A percentile compares a stretch with the other conserved stretches of the same genome.
phyloP scores from a whole-genome alignment of 2,329 filamentous ascomycete genomes.

The Diplodia seriata region DNA sequence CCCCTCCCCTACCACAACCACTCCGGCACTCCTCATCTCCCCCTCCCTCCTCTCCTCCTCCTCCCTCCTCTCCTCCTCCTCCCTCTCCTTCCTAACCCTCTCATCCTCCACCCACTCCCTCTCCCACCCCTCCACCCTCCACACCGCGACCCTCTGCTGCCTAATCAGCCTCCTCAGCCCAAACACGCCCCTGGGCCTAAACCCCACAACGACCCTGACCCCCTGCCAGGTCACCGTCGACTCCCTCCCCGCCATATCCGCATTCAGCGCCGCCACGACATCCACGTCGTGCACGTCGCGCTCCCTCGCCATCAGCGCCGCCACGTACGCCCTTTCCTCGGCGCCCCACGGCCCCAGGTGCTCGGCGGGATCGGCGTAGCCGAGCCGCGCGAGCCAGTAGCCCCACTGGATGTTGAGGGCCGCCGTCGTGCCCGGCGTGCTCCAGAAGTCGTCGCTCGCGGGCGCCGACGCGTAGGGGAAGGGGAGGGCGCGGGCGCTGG shows the following conservation, averaged over 20 bases:
- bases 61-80: neutral
- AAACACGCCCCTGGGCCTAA: neutral
- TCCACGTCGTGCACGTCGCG: neutral
- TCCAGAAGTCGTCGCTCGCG: too few species aligned
- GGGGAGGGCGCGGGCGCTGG: neutral
- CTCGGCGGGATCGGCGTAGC: neutral
- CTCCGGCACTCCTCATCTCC: too few species aligned
- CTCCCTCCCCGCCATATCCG: neutral
- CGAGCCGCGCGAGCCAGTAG: neutral
- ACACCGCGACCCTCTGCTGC: neutral
- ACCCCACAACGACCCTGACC: neutral
- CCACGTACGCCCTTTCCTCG: neutral
- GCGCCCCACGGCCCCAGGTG: neutral
- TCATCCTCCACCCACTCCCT: neutral
- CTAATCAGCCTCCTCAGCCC: neutral
- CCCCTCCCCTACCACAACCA: too few species aligned
- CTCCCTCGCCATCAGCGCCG: too few species aligned
- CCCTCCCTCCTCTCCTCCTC: neutral
- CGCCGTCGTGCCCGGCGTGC: too few species aligned
- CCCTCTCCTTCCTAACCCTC: too few species aligned
- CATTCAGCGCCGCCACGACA: neutral
- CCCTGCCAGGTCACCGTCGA: neutral
- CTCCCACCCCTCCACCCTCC: neutral
- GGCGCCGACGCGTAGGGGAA: too few species aligned
- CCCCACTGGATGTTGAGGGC: neutral